Percentiles rank a stretch among this genome's conserved stretches.
These are phyloP conservation scores for Fonsecaea pedrosoi DNA, from an alignment of 2,329 filamentous ascomycete genomes.

Conservation along the genomic window DNA sequence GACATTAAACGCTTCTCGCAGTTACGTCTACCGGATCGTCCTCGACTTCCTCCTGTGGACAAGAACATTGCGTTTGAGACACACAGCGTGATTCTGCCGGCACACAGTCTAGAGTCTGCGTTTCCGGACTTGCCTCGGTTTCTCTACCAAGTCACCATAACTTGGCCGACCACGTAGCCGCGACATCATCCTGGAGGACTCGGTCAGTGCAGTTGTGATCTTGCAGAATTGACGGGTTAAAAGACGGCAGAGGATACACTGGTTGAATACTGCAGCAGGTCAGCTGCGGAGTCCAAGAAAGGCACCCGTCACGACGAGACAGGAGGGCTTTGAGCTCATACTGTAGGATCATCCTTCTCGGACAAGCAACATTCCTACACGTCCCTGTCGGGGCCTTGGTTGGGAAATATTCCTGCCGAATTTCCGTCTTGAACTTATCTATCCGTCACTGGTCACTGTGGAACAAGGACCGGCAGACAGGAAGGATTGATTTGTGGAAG, in stretches of 20 bases:
- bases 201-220: neutral
- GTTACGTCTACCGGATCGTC: neutral
- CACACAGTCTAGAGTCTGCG: neutral
- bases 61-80: neutral
- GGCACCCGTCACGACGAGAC: constrained; percentile 2
- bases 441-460: constrained; percentile 11
- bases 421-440: neutral
- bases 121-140: constrained; percentile 3
- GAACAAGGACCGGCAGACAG: neutral
- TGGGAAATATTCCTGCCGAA: neutral
- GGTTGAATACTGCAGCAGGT: constrained; percentile 3
- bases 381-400: neutral
- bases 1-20: neutral
- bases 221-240: neutral
- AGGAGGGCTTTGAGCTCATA: constrained; percentile 1
- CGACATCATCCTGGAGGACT: neutral
- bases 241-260: neutral
- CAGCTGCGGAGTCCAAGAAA: constrained; percentile 4
- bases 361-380: neutral
- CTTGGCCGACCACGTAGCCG: neutral
- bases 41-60: neutral
- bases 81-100: neutral
- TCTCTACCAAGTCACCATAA: neutral
- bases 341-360: neutral
- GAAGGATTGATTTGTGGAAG: constrained; percentile 1